Conservation (phyloP, 192 early-diverging fungal genomes). For the Backusella parvicylindrica region DNA sequence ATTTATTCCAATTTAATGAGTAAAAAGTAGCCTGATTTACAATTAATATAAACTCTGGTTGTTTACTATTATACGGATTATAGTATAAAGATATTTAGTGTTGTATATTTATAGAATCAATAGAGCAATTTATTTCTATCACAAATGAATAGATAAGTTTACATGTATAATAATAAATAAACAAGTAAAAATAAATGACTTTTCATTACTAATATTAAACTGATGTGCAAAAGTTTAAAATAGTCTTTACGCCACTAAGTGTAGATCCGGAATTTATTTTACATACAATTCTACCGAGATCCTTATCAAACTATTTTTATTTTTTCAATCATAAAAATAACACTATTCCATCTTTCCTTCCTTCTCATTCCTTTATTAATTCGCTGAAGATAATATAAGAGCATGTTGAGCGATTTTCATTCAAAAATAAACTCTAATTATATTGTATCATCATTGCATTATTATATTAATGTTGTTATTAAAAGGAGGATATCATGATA, state of each 20-base stretch:
- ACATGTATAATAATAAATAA: neutral
- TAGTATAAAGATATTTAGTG: too few species aligned
- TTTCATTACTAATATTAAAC: neutral
- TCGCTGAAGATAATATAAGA: too few species aligned
- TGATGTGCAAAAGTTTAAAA: slow-evolving; percentile 5
- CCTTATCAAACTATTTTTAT: neutral
- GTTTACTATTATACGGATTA: too few species aligned
- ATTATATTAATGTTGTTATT: too few species aligned
- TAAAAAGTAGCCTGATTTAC: neutral
- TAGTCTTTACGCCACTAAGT: neutral
- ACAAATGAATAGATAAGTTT: neutral
- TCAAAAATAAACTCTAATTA: too few species aligned
- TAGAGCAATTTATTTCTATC: too few species aligned
- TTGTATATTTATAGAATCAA: too few species aligned
- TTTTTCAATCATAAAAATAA: too few species aligned
- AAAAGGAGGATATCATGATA: too few species aligned
- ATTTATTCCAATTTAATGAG: neutral
- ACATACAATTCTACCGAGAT: neutral
- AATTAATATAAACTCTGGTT: neutral
- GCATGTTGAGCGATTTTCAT: too few species aligned
- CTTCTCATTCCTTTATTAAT: neutral
- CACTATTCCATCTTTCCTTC: neutral
- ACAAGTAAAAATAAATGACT: neutral
- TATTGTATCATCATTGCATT: too few species aligned
- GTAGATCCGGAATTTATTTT: neutral